Base-by-base conservation (phyloP, 345 rosid species). In the Chamaenerion angustifolium region DNA sequence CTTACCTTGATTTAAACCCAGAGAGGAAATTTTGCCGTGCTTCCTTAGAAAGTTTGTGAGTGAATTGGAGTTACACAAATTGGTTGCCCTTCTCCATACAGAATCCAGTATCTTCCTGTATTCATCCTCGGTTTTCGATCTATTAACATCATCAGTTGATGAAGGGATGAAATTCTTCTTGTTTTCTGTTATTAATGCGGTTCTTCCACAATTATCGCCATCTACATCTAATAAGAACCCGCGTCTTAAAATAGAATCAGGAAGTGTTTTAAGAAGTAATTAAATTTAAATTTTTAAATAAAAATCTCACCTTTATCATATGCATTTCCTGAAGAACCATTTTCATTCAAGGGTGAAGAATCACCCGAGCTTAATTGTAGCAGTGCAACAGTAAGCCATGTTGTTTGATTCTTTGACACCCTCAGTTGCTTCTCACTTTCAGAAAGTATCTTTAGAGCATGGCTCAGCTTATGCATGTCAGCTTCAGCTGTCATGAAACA, bases 341-440 rank as follows among this genome's bases (percentile, higher is more conserved):
- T 76, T 19, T 62, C 55, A 43, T 80, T 75, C 7, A 55, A 21
- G 25, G 76, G 65, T 65, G 76, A 68, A 51, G 75, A 48, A 56
- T 84, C 95, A 8, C 64, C 52, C 15, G 81, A 69, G 64, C 89
- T 83, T 56, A 92, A 74, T 63, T 87, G 96, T 60, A 92, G 65
- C 67, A 92, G 83, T 43, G 96, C 95, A 23, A 78, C 98, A 48
- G 95, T 87, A 25, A 92, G 96, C 98, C 96, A 92, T 2, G 95
- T 92, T 57, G 89, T 78, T 68, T 87, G 98, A 64, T 76, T 83
- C 65, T 80, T 92, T n/a, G 93, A 75, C 63, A 76, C 75, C 69
- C 96, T 78, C 69, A 92, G 65, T 52, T 92, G 93, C 70, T 87
- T 84, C 73, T 92, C 98, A 15, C 93, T 80, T 56, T 92, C 95